Base-by-base conservation (phyloP, 495 filamentous ascomycete species). In the Oleoguttula mirabilis region DNA sequence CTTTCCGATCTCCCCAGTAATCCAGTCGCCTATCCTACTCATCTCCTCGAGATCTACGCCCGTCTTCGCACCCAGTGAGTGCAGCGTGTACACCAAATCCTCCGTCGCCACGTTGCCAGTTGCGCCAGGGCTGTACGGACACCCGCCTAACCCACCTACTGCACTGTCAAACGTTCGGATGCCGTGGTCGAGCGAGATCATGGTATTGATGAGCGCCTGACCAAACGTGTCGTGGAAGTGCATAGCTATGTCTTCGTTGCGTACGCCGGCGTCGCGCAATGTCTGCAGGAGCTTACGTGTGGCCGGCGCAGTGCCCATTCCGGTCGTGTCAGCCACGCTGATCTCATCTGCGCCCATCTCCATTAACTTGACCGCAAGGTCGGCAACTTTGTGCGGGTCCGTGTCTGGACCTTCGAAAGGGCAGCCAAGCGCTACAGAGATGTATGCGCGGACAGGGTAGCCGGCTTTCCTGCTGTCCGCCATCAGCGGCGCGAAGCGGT, bases 221-320 rank as follows among this genome's bases (percentile, higher is more conserved):
- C 88, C 92, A 60, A 92, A 99, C 3, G 92, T 99, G 54, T 98
- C 87, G 50, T 96, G 90, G 57, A 95, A 95, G 55, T 98, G 90
- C 60, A 93, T 76, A 1, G 88, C 88, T 1, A 98, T 52, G 52
- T 92, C 86, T 51, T 82, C 78, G 25, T 71, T 79, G 32, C 77
- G 68, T 34, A 96, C 77, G 0, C 87, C 84, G 3, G 85, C 83
- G 3, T 77, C 75, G 17, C 69, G 67, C 55, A 94, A 67, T 15
- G 83, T 75, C 40, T 69, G 66, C 43, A 92, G 61, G 30, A 92
- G 68, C 54, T 77, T 72, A 52, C 72, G 67, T 0, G 83, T 90
- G 17, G 80, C 69, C 0, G 86, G 84, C 16, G 80, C 84, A 0
- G 90, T 96, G 4, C 92, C 90, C 83, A 94, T 94, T 6, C 90